Base-by-base conservation (phyloP, 306 rosid genomes). In the Comarum palustre region DNA sequence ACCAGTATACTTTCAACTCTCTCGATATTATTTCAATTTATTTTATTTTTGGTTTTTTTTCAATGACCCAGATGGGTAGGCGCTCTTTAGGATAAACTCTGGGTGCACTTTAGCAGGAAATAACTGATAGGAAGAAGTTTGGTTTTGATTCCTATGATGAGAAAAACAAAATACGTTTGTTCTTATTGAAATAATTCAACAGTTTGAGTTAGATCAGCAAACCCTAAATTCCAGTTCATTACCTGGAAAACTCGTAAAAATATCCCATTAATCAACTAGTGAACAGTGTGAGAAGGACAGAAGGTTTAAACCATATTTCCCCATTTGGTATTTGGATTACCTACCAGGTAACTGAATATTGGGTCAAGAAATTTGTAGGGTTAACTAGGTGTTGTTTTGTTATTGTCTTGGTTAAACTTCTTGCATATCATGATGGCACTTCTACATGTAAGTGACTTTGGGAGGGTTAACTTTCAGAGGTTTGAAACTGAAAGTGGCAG, bases 1-100 rank as follows among this genome's bases (percentile, higher is more conserved):
- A 67, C 68, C 4, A 77, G 67, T 52, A 52, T 71, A 87, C 66
- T 43, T 19, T 45, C 60, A 67, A 50, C 59, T 76, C 81, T 68
- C 80, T 66, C 42, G 38, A 34, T 34, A 67, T 75, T 77, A 42
- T 25, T 45, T 25, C 61, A 14, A 16, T 12, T 31, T 45, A 13
- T 45, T 43, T 45, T 2, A 3, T 29, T 8, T 51, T 8, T 24
- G 5, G 29, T 42, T 29, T 59, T 71, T 27, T 32, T 34, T 41
- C 32, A 48, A 15, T 39, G 29, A 39, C 22, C n/a, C 51, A 41
- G 60, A 57, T 63, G 38, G 68, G 46, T 34, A 57, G 41, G 60
- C 73, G 58, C 32, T 77, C 7, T 39, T 42, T 67, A 58, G 69
- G 69, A 19, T 75, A 61, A 76, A 62, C 48, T 45, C 79, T 34